Conservation (phyloP, 257 asterid species). For the Plectranthus barbatus region DNA sequence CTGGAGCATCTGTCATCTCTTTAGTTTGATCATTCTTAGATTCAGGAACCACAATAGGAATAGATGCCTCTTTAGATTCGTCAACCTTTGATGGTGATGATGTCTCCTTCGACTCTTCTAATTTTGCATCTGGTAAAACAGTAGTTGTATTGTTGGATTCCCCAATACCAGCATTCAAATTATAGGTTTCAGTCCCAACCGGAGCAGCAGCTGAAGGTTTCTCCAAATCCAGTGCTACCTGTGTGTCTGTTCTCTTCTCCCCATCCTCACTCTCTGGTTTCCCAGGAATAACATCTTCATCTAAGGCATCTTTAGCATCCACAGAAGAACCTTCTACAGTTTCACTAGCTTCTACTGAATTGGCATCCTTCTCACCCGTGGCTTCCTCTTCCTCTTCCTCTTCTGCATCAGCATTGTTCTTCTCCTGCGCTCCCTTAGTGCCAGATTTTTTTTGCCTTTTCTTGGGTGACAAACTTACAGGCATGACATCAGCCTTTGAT, state of each 20-base stretch:
- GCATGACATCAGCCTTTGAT: constrained; percentile 29
- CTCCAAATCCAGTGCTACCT: too few species aligned
- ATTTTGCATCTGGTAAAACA: background rate
- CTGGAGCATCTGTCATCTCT: constrained; percentile 3
- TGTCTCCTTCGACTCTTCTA: constrained; percentile 3
- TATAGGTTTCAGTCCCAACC: constrained; percentile 7
- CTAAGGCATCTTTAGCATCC: constrained; percentile 8
- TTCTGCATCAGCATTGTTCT: constrained; percentile 22
- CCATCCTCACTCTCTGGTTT: constrained; percentile 8
- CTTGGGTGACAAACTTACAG: constrained; percentile 32
- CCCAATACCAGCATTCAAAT: background rate
- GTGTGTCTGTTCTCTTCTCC: constrained; percentile 14
- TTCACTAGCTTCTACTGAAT: constrained; percentile 22
- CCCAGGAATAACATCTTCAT: constrained; percentile 8
- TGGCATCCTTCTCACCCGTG: constrained; percentile 18
- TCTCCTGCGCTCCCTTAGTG: constrained; percentile 22
- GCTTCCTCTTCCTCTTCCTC: constrained; percentile 27
- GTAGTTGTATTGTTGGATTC: constrained; percentile 7
- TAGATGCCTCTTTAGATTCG: constrained; percentile 3
- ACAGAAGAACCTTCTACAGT: background rate
- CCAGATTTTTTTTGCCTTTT: constrained; percentile 36
- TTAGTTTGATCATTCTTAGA: background rate
- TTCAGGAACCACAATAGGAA: too few species aligned
- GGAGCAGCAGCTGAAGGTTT: too few species aligned
- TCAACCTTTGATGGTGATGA: background rate